Evolutionary conservation across 495 filamentous ascomycete genomes (phyloP).

Genomic region (Podospora fimiseda): DNA sequence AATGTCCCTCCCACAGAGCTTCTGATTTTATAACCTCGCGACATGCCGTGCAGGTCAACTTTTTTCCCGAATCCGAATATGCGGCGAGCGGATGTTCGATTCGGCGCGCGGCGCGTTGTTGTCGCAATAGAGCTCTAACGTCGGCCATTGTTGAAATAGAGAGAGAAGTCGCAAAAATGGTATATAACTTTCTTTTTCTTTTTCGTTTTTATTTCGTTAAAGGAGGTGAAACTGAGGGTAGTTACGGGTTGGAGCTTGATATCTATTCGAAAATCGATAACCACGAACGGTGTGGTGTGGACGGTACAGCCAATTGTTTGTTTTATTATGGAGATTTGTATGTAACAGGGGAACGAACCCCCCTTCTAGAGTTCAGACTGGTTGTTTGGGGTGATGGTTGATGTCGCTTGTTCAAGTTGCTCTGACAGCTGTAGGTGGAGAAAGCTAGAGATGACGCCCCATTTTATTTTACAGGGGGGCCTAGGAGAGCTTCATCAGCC

Average conservation of each 20-base stretch:
- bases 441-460: no score
- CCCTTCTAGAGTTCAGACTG: no score
- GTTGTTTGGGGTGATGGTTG: neutral
- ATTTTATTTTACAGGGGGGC: no score
- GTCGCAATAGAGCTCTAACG: constrained; percentile 73
- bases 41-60: constrained; percentile 54
- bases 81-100: constrained; percentile 59
- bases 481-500: no score
- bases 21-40: constrained; percentile 55
- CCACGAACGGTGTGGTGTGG: no score
- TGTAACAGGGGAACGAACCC: no score
- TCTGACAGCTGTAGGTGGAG: neutral
- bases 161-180: neutral
- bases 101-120: constrained; percentile 70
- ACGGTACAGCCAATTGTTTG: neutral
- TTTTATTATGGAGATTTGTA: no score
- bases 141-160: constrained; percentile 59
- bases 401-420: neutral
- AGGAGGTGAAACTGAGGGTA: no score
- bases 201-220: no score
- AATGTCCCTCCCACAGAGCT: constrained; percentile 53
- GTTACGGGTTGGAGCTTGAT: no score
- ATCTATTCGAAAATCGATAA: no score
- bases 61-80: constrained; percentile 55
- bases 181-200: no score